A percentile compares a stretch with the other conserved stretches of the same genome.
Conservation (phyloP, 768 basidiomycete genomes). For the Mycena pura region DNA sequence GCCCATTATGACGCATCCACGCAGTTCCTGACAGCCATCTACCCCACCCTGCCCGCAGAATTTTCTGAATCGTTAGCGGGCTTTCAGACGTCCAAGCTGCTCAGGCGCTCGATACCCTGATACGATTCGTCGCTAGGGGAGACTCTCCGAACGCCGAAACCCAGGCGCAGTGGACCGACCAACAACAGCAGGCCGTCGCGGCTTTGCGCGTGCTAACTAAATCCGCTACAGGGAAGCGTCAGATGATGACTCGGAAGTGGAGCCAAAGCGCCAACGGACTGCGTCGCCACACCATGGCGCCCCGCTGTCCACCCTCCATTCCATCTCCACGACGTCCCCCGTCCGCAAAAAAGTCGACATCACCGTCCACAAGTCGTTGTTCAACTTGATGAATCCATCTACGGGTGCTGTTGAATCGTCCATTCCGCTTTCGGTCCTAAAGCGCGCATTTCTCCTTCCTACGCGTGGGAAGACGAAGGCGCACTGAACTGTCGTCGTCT, state of each 20-base stretch:
- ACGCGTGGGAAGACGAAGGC: constrained; percentile 75
- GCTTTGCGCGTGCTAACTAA: constrained; percentile 39
- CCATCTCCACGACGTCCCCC: constrained; percentile 74
- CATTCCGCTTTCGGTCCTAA: constrained; percentile 55
- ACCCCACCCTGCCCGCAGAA: constrained; percentile 4
- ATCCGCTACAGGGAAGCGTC: constrained; percentile 40
- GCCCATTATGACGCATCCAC: no score
- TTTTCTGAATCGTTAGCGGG: constrained; percentile 10
- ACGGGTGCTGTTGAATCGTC: constrained; percentile 57
- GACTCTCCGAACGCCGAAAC: constrained; percentile 38
- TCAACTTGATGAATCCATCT: constrained; percentile 59
- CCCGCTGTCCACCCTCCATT: constrained; percentile 64
- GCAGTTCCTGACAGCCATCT: constrained; percentile 14
- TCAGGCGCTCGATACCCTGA: constrained; percentile 46
- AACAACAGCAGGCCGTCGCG: constrained; percentile 39
- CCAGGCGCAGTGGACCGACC: constrained; percentile 45
- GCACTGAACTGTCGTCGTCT: constrained; percentile 75
- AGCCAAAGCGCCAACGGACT: constrained; percentile 42
- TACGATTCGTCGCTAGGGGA: constrained; percentile 51
- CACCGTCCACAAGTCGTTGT: constrained; percentile 54
- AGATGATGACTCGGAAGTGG: constrained; percentile 25
- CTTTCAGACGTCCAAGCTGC: constrained; percentile 7
- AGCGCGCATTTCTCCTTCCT: constrained; percentile 73
- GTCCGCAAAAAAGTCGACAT: constrained; percentile 80
- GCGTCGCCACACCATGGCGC: constrained; percentile 39